Conservation (phyloP, 2,329 filamentous ascomycete genomes). For the Neonectria magnoliae region DNA sequence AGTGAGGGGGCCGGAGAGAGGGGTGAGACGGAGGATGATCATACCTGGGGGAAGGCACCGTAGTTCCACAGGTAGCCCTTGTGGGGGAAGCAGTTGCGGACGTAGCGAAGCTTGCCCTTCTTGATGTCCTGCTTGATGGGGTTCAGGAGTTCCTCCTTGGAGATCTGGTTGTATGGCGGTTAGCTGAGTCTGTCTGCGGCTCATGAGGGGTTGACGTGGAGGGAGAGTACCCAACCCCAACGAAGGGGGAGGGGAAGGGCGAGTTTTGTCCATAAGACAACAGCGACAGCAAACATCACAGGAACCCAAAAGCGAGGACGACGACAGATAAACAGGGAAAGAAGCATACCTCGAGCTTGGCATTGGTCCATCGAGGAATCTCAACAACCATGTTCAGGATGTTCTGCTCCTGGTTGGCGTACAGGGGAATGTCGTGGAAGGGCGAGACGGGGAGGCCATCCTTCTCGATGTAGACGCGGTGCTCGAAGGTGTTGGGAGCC, state of each 20-base stretch:
- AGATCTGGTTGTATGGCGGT: slow-evolving; percentile 74
- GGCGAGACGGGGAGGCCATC: slow-evolving; percentile 93
- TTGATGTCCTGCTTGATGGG: slow-evolving; percentile 99
- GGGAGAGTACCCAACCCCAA: slow-evolving; percentile 21
- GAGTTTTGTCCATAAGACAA: slow-evolving; percentile 30
- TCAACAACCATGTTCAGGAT: slow-evolving; percentile 99
- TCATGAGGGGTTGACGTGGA: slow-evolving; percentile 7
- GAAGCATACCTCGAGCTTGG: slow-evolving; percentile 90
- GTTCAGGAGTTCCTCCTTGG: slow-evolving; percentile 98
- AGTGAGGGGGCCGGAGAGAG: not conserved
- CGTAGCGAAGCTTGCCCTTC: slow-evolving; percentile 99
- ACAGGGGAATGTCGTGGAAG: slow-evolving; percentile 98
- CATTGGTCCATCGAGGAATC: slow-evolving; percentile 99
- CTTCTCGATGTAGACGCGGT: slow-evolving; percentile 98
- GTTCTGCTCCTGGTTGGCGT: slow-evolving; percentile 94
- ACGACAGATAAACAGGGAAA: not conserved
- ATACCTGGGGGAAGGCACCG: slow-evolving; percentile 96
- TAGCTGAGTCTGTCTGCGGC: slow-evolving; percentile 30
- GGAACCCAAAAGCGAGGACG: not conserved
- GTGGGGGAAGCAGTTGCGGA: slow-evolving; percentile 99
- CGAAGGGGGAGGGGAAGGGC: slow-evolving; percentile 25
- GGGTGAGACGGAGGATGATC: slow-evolving; percentile 37
- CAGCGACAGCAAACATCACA: not conserved
- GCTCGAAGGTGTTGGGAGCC: slow-evolving; percentile 91
- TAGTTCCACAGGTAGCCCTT: slow-evolving; percentile 99